Conservation (phyloP, 305 asterid genomes). For the Fraxinus ornus region DNA sequence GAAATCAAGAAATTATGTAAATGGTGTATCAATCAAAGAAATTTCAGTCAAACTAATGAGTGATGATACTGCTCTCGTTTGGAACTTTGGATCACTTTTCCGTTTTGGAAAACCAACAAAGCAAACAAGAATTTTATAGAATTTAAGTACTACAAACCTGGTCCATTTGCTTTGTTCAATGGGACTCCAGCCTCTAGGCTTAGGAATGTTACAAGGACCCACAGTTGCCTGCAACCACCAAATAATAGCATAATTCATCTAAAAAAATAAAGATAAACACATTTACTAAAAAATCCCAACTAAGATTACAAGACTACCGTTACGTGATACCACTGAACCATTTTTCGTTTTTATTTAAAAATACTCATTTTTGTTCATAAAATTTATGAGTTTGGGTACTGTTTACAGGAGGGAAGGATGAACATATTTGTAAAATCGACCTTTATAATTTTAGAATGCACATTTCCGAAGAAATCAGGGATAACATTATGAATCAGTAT, state of each 20-base stretch:
- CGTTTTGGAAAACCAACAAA: background rate
- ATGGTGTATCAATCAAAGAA: background rate
- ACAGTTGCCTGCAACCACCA: constrained; percentile 70
- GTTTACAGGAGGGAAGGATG: background rate
- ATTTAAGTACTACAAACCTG: constrained; percentile 52
- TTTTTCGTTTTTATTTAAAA: background rate
- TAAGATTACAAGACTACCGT: background rate
- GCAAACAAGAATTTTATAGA: background rate
- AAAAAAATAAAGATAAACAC: background rate
- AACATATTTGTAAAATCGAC: constrained; percentile 6
- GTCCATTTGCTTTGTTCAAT: constrained; percentile 96
- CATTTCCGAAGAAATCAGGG: background rate
- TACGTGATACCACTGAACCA: background rate
- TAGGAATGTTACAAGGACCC: constrained; percentile 88
- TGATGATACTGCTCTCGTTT: background rate
- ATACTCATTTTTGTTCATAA: background rate
- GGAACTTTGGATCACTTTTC: background rate
- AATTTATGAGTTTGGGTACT: background rate
- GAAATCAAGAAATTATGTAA: constrained; percentile 1
- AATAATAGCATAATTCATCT: constrained; percentile 25
- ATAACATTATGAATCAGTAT: background rate
- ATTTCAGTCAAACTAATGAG: background rate
- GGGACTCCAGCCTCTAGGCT: constrained; percentile 96
- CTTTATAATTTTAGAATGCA: constrained; percentile 3
- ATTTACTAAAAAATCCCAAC: background rate